Evolutionary conservation across 202 grass and related monocot genomes (phyloP), one percentile per base, ranked within the genome.

Genomic region (Zizania palustris): DNA sequence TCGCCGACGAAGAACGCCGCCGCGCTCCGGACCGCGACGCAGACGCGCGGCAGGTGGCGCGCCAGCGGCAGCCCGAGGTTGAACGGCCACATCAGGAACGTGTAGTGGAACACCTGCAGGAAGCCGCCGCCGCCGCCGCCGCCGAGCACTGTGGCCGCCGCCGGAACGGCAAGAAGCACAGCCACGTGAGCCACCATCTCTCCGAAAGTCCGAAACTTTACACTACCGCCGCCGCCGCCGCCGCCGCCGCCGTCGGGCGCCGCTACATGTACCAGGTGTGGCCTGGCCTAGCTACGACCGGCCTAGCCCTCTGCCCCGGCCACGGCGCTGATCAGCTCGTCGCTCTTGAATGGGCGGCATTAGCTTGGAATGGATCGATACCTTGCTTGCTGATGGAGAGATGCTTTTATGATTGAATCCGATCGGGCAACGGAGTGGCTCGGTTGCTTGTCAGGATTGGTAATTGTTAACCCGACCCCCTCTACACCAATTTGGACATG

Each of bases 1-100:
- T 85, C 83, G 63, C 40, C 78, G 74, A n/a, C 16, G 68, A 70
- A 78, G 72, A 75, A 60, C 69, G 16, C 16, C 33, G 46, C 64
- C 3, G 51, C 56, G 1, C 9, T 9, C 15, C 20, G 16, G 73
- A 86, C 37, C 34, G 79, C 65, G 63, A 45, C 15, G 83, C 79
- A 85, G 34, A 72, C 69, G 20, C 63, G 73, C 63, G 74, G 82
- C 74, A 89, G 74, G 67, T 89, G 79, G 62, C 79, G 83, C 56
- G 75, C 63, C 46, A 77, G 74, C 62, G 87, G 87, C 74, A 86
- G 83, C 63, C 22, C 53, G 41, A 89, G 79, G 69, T 89, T 89
- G 87, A 89, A 79, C 20, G 87, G 87, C 79, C 87, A 83, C 12
- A 89, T 46, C 40, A 85, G 56, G 59, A 85, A 45, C 1, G 87